Evolutionary conservation across 768 basidiomycete species (phyloP).

Genomic region (Myochromella boudieri): DNA sequence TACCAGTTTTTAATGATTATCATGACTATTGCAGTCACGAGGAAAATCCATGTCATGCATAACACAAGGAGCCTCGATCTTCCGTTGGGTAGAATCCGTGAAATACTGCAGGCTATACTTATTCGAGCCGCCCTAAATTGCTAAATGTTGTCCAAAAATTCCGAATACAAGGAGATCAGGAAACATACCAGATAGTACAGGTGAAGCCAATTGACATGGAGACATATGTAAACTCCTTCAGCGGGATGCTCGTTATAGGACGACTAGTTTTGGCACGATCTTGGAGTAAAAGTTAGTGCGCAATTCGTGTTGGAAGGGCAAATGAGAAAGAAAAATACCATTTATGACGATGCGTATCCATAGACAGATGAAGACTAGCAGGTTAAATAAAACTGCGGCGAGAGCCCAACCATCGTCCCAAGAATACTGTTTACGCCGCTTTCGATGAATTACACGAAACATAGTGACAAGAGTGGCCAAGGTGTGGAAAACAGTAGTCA

Average conservation of each 20-base stretch:
- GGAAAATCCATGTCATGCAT: conserved; percentile 4
- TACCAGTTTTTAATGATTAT: conserved; percentile 14
- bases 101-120: conserved; percentile 20
- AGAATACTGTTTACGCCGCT: conserved; percentile 8
- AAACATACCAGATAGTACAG: conserved; percentile 17
- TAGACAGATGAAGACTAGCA: conserved; percentile 7
- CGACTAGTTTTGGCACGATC: background rate
- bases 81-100: conserved; percentile 14
- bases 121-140: conserved; percentile 20
- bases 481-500: conserved; percentile 7
- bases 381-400: conserved; percentile 11
- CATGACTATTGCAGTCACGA: conserved; percentile 5
- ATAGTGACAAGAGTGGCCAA: conserved; percentile 6
- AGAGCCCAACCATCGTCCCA: conserved; percentile 18
- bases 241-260: background rate
- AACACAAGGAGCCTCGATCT: conserved; percentile 7
- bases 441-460: conserved; percentile 10
- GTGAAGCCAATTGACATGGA: conserved; percentile 13
- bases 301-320: background rate
- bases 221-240: background rate
- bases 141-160: background rate
- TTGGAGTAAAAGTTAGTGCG: background rate
- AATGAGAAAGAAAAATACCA: background rate
- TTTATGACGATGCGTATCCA: conserved; percentile 7
- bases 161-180: background rate